phyloP scores from a whole-genome alignment of 2,329 filamentous ascomycete genomes.

The Epichloe typhina region DNA sequence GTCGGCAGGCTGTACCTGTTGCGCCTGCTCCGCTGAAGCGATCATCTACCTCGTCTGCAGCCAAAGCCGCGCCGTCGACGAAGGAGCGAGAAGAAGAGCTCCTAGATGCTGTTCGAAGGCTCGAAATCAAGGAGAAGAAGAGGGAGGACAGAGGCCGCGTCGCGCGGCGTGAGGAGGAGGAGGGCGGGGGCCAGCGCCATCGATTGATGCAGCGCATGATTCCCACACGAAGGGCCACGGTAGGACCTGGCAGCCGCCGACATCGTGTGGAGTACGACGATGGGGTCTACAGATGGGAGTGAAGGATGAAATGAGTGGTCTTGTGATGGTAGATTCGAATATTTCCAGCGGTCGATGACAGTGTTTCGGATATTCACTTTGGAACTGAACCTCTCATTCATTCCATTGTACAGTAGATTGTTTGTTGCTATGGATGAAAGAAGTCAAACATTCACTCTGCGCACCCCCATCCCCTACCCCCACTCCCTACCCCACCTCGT shows the following conservation, averaged over 20 bases:
- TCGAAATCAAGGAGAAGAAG: constrained; percentile 20
- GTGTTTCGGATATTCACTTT: too few relatives aligned
- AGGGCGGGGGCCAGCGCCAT: constrained; percentile 26
- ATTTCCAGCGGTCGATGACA: too few relatives aligned
- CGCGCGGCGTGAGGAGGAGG: constrained; percentile 18
- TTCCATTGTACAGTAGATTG: too few relatives aligned
- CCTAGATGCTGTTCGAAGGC: constrained; percentile 17
- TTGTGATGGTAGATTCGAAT: too few relatives aligned
- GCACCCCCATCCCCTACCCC: too few relatives aligned
- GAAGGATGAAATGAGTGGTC: constrained; percentile 6
- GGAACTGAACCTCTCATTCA: not conserved
- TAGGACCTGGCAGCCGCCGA: constrained; percentile 23
- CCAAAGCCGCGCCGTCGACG: constrained; percentile 10
- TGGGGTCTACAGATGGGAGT: constrained; percentile 27
- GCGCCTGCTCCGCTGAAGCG: constrained; percentile 11
- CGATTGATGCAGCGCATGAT: constrained; percentile 29
- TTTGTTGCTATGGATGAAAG: too few relatives aligned
- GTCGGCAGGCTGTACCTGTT: constrained; percentile 20
- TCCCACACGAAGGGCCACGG: constrained; percentile 23
- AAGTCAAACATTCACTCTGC: too few relatives aligned
- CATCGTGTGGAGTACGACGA: constrained; percentile 25
- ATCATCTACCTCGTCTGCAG: constrained; percentile 12
- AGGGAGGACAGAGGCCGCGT: constrained; percentile 14
- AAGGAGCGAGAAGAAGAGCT: constrained; percentile 19
- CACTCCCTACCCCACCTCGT: too few relatives aligned